Evolutionary conservation across 192 early-diverging fungal species (phyloP).

Genomic region (Coemansia sp.): DNA sequence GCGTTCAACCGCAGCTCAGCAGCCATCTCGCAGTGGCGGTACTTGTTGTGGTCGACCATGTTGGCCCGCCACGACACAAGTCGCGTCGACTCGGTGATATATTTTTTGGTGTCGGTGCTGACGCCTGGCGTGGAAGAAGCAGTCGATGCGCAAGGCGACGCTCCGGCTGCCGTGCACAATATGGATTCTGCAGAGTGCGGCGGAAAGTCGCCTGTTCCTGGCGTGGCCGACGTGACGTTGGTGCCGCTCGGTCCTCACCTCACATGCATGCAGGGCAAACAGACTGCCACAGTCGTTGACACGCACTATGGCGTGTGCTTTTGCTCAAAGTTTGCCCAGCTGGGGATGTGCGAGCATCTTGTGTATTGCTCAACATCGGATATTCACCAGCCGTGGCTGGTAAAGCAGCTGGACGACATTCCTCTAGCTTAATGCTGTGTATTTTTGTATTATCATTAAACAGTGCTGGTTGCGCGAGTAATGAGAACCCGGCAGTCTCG

Average conservation of each 20-base stretch:
- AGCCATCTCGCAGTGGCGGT: constrained; percentile 39
- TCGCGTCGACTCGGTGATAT: constrained; percentile 37
- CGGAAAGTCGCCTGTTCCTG: neutral
- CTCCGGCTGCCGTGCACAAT: neutral
- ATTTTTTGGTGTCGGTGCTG: constrained; percentile 21
- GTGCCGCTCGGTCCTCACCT: neutral
- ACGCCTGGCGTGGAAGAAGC: constrained; percentile 18
- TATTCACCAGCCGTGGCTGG: constrained; percentile 36
- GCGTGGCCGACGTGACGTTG: neutral
- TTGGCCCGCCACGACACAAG: constrained; percentile 18
- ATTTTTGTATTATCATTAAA: neutral
- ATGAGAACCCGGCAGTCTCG: constrained; percentile 41
- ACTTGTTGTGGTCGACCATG: constrained; percentile 38
- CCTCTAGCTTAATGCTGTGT: neutral
- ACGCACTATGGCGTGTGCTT: constrained; percentile 30
- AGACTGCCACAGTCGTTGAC: constrained; percentile 15
- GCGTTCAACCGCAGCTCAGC: constrained; percentile 18
- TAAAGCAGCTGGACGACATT: constrained; percentile 16
- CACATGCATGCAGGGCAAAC: too few relatives aligned
- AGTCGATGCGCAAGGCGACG: neutral
- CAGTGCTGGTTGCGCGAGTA: neutral
- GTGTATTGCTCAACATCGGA: constrained; percentile 23
- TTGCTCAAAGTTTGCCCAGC: constrained; percentile 19
- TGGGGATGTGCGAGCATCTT: constrained; percentile 30
- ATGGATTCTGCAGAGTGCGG: constrained; percentile 10